Evolutionary conservation across 2,329 filamentous ascomycete species (phyloP).

Genomic region (Xylariaceae sp.): DNA sequence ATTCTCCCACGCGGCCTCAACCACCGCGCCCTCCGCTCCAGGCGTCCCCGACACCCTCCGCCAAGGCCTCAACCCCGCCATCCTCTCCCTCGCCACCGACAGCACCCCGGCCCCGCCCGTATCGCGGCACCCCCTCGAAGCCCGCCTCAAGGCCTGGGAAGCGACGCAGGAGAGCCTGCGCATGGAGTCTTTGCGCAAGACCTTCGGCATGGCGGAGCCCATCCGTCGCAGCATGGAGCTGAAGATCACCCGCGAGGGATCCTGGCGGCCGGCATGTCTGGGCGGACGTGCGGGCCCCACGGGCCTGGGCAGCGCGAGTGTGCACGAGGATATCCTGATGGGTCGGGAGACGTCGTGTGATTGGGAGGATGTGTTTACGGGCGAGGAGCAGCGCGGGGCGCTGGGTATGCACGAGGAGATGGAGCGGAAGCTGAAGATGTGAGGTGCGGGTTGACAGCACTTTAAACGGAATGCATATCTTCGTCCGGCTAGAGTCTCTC

Average conservation of each 20-base stretch:
- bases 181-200: conserved; percentile 80
- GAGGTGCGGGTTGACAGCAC: conserved; percentile 27
- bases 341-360: conserved; percentile 71
- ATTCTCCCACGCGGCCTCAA: conserved; percentile 55
- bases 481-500: neutral
- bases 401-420: conserved; percentile 85
- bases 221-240: conserved; percentile 92
- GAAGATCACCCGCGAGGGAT: conserved; percentile 73
- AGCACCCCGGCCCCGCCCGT: conserved; percentile 37
- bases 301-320: conserved; percentile 54
- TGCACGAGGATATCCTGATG: conserved; percentile 85
- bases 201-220: conserved; percentile 89
- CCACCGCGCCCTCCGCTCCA: conserved; percentile 80
- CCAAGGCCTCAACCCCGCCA: conserved; percentile 65
- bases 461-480: too few relatives aligned
- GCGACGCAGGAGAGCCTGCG: conserved; percentile 80
- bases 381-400: conserved; percentile 65
- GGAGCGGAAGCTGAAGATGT: conserved; percentile 84
- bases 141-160: conserved; percentile 85
- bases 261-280: conserved; percentile 72
- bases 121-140: conserved; percentile 82
- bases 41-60: conserved; percentile 93
- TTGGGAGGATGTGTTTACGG: conserved; percentile 92
- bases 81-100: conserved; percentile 2
- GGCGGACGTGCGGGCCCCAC: conserved; percentile 58